phyloP scores from a whole-genome alignment of 1,284 basidiomycete species.

The Ganoderma lingzhi region DNA sequence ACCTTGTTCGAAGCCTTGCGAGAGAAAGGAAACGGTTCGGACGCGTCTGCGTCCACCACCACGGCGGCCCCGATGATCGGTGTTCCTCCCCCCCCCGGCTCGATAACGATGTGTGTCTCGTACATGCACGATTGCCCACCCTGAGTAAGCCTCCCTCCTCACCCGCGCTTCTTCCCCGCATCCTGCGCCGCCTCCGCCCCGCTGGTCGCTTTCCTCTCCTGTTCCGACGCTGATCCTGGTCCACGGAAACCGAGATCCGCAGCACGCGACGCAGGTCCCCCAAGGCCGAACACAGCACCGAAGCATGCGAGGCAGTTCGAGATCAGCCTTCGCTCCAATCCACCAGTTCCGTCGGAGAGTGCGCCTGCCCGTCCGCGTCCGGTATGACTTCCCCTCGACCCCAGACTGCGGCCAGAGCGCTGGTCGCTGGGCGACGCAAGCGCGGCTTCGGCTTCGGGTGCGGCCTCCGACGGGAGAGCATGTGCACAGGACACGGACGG shows the following conservation, averaged over 20 bases:
- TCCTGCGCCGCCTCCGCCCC: conserved; percentile 19
- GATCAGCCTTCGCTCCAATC: conserved; percentile 24
- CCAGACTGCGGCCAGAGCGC: neutral
- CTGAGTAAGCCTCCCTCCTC: conserved; percentile 10
- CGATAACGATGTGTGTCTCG: conserved; percentile 21
- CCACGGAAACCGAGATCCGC: conserved; percentile 12
- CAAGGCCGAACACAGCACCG: neutral
- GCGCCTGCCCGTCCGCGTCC: neutral
- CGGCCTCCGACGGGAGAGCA: conserved; percentile 6
- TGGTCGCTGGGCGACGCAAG: too few species aligned
- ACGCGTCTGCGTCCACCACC: neutral
- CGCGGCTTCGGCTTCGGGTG: neutral
- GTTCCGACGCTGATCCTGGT: conserved; percentile 33
- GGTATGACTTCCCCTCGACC: neutral
- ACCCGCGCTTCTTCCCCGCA: conserved; percentile 23
- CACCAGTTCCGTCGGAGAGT: conserved; percentile 21
- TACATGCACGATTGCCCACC: conserved; percentile 26
- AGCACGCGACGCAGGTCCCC: neutral
- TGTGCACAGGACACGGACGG: neutral
- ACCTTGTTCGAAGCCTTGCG: conserved; percentile 2
- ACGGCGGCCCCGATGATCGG: neutral
- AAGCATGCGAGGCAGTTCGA: conserved; percentile 12
- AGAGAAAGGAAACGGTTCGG: conserved; percentile 1
- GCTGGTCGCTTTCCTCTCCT: conserved; percentile 19
- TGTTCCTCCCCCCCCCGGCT: neutral